Percentiles rank a stretch among this genome's conserved stretches.
Evolutionary conservation across 164 flowering plant species (phyloP).

Genomic region (Piper longum): DNA sequence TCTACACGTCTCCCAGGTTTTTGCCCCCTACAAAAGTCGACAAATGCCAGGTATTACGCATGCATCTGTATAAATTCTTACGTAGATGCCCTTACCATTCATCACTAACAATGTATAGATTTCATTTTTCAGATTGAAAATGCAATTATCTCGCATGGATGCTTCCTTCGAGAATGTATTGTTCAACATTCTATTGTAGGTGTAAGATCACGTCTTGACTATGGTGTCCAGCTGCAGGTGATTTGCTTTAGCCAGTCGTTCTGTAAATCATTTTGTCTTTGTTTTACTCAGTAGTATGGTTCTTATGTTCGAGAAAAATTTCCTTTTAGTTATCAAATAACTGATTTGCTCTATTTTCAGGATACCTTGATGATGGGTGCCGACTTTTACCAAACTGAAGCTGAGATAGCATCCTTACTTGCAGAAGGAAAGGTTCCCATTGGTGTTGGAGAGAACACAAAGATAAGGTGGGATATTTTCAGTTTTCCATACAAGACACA

Average conservation of each 20-base stretch:
- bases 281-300: not conserved
- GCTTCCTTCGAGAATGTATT: conserved; percentile 63
- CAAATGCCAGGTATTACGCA: not conserved
- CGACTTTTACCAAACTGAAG: conserved; percentile 74
- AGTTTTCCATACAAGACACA: not conserved
- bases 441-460: conserved; percentile 65
- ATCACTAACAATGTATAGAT: not conserved
- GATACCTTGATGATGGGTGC: conserved; percentile 93
- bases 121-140: conserved; percentile 37
- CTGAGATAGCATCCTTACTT: conserved; percentile 68
- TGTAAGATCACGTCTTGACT: conserved; percentile 65
- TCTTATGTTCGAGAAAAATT: not conserved
- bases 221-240: conserved; percentile 65
- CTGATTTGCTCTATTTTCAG: conserved; percentile 14
- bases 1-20: conserved; percentile 85
- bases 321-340: not conserved
- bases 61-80: not conserved
- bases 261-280: not conserved
- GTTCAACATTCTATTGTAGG: conserved; percentile 64
- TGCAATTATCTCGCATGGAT: conserved; percentile 81
- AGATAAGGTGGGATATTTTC: conserved; percentile 34
- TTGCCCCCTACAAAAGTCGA: conserved; percentile 78
- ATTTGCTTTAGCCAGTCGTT: not conserved
- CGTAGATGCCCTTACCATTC: not conserved
- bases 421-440: conserved; percentile 79